These are phyloP conservation scores for Salix brachista DNA, from an alignment of 345 rosid genomes.

Conservation along the genomic window DNA sequence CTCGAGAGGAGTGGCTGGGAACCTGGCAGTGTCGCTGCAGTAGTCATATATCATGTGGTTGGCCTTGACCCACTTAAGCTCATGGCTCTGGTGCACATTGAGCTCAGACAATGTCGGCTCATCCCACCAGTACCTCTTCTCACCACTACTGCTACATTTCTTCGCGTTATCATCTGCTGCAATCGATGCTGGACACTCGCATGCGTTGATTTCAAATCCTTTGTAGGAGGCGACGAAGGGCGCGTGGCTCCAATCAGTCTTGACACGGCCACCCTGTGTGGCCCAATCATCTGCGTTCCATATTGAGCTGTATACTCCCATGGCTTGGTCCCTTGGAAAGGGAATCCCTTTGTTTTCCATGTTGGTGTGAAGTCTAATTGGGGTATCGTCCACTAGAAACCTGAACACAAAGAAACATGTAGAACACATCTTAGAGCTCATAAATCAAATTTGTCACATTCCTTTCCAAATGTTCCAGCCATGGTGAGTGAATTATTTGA, in stretches of 20 bases:
- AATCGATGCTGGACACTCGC: slow-evolving; percentile 56
- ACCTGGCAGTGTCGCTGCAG: slow-evolving; percentile 67
- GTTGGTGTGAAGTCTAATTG: slow-evolving; percentile 71
- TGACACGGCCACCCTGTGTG: slow-evolving; percentile 88
- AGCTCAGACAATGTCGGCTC: slow-evolving; percentile 70
- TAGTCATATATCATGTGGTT: slow-evolving; percentile 91
- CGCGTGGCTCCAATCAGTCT: slow-evolving; percentile 96
- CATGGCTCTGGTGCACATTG: slow-evolving; percentile 85
- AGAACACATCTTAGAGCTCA: neutral
- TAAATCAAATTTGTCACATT: neutral
- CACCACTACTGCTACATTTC: slow-evolving; percentile 54
- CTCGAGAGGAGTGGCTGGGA: slow-evolving; percentile 74
- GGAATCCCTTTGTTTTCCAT: slow-evolving; percentile 87
- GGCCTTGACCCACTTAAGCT: slow-evolving; percentile 87
- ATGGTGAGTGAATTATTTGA: too few species aligned
- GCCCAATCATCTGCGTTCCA: slow-evolving; percentile 99
- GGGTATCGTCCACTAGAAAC: slow-evolving; percentile 84
- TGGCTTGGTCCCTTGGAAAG: slow-evolving; percentile 85
- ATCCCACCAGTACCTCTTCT: slow-evolving; percentile 86
- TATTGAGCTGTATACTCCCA: slow-evolving; percentile 96
- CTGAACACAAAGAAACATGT: slow-evolving; percentile 25
- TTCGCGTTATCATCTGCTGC: slow-evolving; percentile 44
- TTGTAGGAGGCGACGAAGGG: slow-evolving; percentile 86
- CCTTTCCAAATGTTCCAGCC: too few species aligned
- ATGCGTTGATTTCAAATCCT: slow-evolving; percentile 71